Base-by-base conservation (phyloP, 148 eudicot genomes). In the Rhododendron kiyosumense region DNA sequence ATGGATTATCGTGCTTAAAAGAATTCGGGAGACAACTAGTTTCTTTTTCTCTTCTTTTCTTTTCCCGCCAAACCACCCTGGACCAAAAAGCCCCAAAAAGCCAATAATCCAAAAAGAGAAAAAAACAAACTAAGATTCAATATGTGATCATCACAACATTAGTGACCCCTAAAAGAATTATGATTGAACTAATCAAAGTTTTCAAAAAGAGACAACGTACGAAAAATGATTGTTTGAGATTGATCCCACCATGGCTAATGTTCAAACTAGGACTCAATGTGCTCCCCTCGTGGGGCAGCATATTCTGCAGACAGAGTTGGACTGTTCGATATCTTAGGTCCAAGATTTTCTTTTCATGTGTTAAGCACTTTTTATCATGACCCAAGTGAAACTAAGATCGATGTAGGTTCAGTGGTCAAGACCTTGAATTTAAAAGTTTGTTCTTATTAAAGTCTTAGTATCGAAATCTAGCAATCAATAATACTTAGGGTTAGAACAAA, bases 241-340 rank as follows among this genome's bases (percentile, higher is more conserved):
- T 13, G 61, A 69, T 28, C 57, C 85, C 85, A 83, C 85, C 84
- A 43, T 38, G 32, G 75, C 75, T 69, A 28, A 69, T 69, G 8
- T 63, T 63, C 71, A 63, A 63, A 63, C 30, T 63, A 63, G 71
- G 73, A 82, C 41, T 43, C 38, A 82, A 22, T 26, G 20, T 22
- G 48, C 43, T 41, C 57, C 85, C 77, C 77, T 83, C 77, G 4
- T 51, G 49, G 49, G 49, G 34, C 57, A 65, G 75, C 45, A 41
- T 43, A 61, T 82, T 32, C 15, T 20, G 30, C 57, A 78, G 2
- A 24, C 20, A 4, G 36, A 9, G 75, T 11, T 69, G 36, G 12
- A 3, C 76, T 32, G 52, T 52, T 52, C 14, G 0, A 0, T 32
- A 75, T 32, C 36, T 76, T 76, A 5, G 80, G 45, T 14, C 80